Base-by-base conservation (phyloP, 1,284 basidiomycete genomes). In the Leccinum fallax region DNA sequence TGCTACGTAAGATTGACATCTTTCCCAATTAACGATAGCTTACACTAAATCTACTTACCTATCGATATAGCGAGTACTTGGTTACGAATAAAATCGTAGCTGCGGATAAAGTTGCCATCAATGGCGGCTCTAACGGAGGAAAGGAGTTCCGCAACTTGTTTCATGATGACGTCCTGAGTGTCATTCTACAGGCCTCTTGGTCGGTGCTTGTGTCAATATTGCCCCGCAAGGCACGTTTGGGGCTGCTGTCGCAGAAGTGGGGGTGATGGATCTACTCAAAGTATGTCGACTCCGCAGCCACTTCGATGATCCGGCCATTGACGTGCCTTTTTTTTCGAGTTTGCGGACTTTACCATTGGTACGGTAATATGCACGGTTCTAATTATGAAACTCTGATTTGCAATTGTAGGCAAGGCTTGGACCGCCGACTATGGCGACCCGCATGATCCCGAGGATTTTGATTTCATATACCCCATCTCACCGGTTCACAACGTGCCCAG, bases 231-330 rank as follows among this genome's bases (percentile, higher is more conserved):
- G 87, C 9, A 86, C 90, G 2, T 87, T 93, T 67, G 93, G 92
- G 26, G 89, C 90, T n/a, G 92, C 83, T 2, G 80, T 93, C 6
- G 88, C 89, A 1, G 89, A 93, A 71, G 92, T 93, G 4, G 92
- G 92, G 3, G 92, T 95, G 1, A 80, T 89, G 65, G 93, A 95
- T 76, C 80, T 94, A 67, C 82, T 95, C 64, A 90, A 89, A 80
- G 89, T 89, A 69, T 26, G 73, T 66, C 9, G 2, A 9, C 43
- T 55, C 34, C 38, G 13, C 2, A 26, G 24, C 11, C 13, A 19
- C 48, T 48, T 57, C 26, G 19, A 53, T 21, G 6, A 13, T 57
- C 36, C 1, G 51, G 57, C 49, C 36, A 55, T 40, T 28, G 28
- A 67, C 61, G 34, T 57, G 32, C 58, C 24, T 60, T 60, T 56